A percentile compares a stretch with the other conserved stretches of the same genome.
These are phyloP conservation scores for Ophiorrhiza pumila DNA, from an alignment of 257 asterid genomes.

Conservation along the genomic window DNA sequence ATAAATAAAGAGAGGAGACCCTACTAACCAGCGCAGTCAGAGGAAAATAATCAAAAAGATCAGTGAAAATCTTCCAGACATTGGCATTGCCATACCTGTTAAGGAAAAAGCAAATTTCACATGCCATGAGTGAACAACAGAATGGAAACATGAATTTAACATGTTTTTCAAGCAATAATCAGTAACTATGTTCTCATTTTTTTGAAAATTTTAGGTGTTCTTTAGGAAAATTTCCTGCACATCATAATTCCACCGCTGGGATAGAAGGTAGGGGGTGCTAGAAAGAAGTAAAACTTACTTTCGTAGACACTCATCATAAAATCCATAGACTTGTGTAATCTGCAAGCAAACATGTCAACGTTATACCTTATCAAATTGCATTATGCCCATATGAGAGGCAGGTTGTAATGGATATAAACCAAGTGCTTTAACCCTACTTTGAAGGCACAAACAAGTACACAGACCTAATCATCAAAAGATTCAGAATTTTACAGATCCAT, in stretches of 20 bases:
- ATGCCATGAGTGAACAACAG: neutral
- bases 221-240: neutral
- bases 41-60: slow-evolving; percentile 88
- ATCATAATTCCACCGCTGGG: neutral
- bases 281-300: slow-evolving; percentile 34
- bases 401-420: no score
- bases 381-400: neutral
- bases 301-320: slow-evolving; percentile 52
- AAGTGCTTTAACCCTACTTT: neutral
- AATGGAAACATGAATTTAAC: neutral
- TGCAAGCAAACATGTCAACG: slow-evolving; percentile 21
- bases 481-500: neutral
- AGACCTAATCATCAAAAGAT: neutral
- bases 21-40: slow-evolving; percentile 85
- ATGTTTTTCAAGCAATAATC: neutral
- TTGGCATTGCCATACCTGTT: slow-evolving; percentile 88
- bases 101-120: slow-evolving; percentile 9
- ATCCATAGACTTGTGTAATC: slow-evolving; percentile 58
- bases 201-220: neutral
- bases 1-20: neutral
- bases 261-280: neutral
- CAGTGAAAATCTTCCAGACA: slow-evolving; percentile 95
- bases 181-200: neutral
- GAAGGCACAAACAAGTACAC: neutral
- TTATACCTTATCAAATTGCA: neutral